Percentiles rank a stretch among this genome's conserved stretches.
Conservation (phyloP, 176 grass and related monocot species). For the Triticum monococcum region DNA sequence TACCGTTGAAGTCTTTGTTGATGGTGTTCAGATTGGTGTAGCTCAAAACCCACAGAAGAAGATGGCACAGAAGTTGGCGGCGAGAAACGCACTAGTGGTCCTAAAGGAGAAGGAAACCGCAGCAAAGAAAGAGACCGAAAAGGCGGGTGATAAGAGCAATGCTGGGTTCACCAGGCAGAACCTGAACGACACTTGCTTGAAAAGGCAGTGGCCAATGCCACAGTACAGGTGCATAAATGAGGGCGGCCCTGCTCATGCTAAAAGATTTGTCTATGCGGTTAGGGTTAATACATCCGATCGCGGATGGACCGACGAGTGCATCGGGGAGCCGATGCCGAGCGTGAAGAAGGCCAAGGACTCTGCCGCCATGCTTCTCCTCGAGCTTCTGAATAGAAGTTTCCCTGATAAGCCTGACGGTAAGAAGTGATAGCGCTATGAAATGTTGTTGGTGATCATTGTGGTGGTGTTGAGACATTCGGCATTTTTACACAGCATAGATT, state of each 20-base stretch:
- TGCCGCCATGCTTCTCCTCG: constrained; percentile 84
- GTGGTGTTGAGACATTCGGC: constrained; percentile 23
- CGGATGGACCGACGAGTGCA: constrained; percentile 92
- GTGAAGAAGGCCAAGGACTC: constrained; percentile 98
- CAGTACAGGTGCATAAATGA: constrained; percentile 87
- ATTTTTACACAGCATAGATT: constrained; percentile 42
- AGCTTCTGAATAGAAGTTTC: constrained; percentile 71
- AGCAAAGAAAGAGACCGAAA: constrained; percentile 58
- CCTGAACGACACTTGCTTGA: constrained; percentile 91
- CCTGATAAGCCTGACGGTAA: constrained; percentile 48
- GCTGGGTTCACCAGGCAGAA: constrained; percentile 88
- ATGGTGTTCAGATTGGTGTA: constrained; percentile 90
- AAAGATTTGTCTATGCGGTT: constrained; percentile 85
- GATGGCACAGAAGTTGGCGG: constrained; percentile 98
- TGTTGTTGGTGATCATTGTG: background rate
- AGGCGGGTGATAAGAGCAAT: constrained; percentile 73
- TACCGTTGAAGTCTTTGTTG: constrained; percentile 88
- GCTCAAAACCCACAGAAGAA: constrained; percentile 98
- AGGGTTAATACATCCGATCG: constrained; percentile 80
- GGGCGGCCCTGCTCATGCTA: constrained; percentile 93
- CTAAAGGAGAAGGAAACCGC: constrained; percentile 90
- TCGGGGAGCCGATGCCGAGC: constrained; percentile 93
- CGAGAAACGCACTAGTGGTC: constrained; percentile 75
- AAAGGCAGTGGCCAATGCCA: constrained; percentile 97
- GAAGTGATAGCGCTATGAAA: background rate